These are phyloP conservation scores for Apiospora koreana DNA, from an alignment of 2,329 filamentous ascomycete species.

Conservation along the genomic window DNA sequence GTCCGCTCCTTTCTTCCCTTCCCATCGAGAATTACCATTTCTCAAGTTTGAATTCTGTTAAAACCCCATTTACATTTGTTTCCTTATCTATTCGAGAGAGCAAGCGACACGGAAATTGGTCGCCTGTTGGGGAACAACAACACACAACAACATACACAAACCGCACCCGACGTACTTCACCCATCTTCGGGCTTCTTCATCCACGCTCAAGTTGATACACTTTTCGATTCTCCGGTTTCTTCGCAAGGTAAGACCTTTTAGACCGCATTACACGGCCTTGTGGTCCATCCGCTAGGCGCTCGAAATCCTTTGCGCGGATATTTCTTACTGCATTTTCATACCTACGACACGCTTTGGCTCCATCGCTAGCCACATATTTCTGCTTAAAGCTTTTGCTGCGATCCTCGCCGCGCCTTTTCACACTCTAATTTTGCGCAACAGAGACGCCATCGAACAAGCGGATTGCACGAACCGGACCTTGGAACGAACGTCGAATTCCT, in stretches of 20 bases:
- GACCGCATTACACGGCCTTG: neutral
- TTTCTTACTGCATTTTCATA: neutral
- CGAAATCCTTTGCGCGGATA: slow-evolving; percentile 3
- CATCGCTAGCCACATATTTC: neutral
- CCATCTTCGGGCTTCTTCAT: neutral
- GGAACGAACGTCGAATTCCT: neutral
- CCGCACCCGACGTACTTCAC: neutral
- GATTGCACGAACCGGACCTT: neutral
- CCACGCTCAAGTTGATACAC: neutral
- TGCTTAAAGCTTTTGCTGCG: neutral
- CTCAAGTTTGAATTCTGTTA: slow-evolving; percentile 24
- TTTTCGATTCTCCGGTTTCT: neutral
- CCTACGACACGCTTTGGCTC: neutral
- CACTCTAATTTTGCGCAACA: neutral
- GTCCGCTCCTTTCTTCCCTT: slow-evolving; percentile 55
- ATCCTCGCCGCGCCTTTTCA: neutral
- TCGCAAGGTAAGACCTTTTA: slow-evolving; percentile 7
- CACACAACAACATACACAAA: neutral
- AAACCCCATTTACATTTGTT: slow-evolving; percentile 23
- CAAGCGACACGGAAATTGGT: slow-evolving; percentile 9
- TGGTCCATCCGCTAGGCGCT: neutral
- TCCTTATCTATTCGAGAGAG: neutral
- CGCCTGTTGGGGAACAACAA: slow-evolving; percentile 4
- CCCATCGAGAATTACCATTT: slow-evolving; percentile 24
- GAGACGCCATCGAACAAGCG: neutral